Conservation (phyloP, 768 basidiomycete species). For the Lactarius akahatsu region DNA sequence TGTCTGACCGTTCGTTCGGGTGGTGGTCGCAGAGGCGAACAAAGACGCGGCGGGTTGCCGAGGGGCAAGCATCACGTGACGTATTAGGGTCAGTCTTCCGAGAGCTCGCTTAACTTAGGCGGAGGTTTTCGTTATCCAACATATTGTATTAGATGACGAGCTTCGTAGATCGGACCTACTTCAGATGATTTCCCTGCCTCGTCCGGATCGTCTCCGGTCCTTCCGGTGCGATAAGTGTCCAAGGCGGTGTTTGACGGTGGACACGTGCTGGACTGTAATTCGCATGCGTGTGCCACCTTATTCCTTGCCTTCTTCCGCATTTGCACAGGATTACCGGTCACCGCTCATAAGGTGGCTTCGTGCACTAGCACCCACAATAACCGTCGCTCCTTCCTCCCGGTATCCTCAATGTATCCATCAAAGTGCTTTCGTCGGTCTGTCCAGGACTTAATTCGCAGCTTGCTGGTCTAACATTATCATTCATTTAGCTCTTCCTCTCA, state of each 20-base stretch:
- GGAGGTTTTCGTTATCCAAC: too few species aligned
- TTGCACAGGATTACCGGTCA: neutral
- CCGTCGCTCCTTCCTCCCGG: neutral
- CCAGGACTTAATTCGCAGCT: neutral
- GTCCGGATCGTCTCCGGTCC: neutral
- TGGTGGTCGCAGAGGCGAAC: too few species aligned
- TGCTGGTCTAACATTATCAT: neutral
- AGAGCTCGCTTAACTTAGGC: too few species aligned
- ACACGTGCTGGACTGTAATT: conserved; percentile 1
- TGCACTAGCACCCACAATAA: neutral
- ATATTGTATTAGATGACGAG: neutral
- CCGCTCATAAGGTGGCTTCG: neutral
- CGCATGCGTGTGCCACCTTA: neutral
- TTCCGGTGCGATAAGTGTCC: neutral
- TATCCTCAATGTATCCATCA: neutral
- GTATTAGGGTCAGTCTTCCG: too few species aligned
- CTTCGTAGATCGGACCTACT: neutral
- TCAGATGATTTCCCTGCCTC: neutral
- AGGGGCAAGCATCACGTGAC: too few species aligned
- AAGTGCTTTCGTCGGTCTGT: neutral
- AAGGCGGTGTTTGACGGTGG: neutral
- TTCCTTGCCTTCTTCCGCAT: conserved; percentile 4
- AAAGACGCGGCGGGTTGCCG: too few species aligned
- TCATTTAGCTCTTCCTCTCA: neutral
- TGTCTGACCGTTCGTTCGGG: too few species aligned